A percentile compares a stretch with the other conserved stretches of the same genome.
Conservation (phyloP, 139 green algal genomes). For the Chlorella sp. region DNA sequence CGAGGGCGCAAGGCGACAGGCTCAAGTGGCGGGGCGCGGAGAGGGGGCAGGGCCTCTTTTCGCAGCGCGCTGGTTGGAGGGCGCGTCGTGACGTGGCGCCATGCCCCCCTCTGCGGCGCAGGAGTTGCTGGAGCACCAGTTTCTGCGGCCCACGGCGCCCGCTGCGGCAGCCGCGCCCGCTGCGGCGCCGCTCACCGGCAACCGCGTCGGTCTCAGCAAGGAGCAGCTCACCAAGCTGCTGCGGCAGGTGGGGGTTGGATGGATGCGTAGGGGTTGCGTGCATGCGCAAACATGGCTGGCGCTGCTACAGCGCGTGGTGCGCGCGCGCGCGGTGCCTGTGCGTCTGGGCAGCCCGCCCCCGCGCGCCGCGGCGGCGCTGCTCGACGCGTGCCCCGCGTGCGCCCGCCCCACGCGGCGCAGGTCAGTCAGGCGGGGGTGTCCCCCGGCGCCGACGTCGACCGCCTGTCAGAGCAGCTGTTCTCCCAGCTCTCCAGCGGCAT, state of each 20-base stretch:
- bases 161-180: not conserved
- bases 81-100: too few species aligned
- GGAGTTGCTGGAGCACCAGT: slow-evolving; percentile 87
- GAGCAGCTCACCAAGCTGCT: slow-evolving; percentile 75
- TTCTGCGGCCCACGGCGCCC: slow-evolving; percentile 73
- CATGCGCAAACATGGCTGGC: too few species aligned
- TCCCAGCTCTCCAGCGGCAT: slow-evolving; percentile 58
- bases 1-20: too few species aligned
- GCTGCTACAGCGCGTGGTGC: not conserved
- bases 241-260: slow-evolving; percentile 41
- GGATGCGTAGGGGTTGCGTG: slow-evolving; percentile 10
- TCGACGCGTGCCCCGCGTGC: too few species aligned
- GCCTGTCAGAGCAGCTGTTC: slow-evolving; percentile 79
- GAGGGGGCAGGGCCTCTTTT: too few species aligned
- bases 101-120: too few species aligned
- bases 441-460: slow-evolving; percentile 63
- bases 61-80: too few species aligned
- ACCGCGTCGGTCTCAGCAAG: slow-evolving; percentile 50
- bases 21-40: too few species aligned
- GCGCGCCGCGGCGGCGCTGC: too few species aligned
- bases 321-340: too few species aligned
- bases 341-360: too few species aligned
- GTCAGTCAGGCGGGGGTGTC: slow-evolving; percentile 42
- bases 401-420: too few species aligned
- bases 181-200: not conserved